Base-by-base conservation (phyloP, 2,329 filamentous ascomycete genomes). In the Acephala macrosclerotiorum region DNA sequence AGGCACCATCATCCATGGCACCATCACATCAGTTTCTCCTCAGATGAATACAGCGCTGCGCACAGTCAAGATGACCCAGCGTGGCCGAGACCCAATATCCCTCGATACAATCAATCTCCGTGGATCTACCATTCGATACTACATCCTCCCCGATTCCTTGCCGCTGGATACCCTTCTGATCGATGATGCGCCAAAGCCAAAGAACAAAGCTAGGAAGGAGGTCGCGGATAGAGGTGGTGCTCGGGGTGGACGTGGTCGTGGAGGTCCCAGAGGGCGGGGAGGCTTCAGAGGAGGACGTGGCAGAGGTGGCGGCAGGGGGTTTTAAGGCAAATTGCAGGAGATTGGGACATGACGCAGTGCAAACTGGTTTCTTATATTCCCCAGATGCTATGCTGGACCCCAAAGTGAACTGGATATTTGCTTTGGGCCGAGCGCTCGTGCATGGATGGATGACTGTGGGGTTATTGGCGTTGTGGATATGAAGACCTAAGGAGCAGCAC, bases 181-280 rank as follows among this genome's bases (percentile, higher is more conserved):
- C 73, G 96, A 99, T 79, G 96, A 99, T 81, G 89, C 93, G 75
- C 94, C 95, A 60, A 99, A 99, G 85, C 95, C 96, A 68, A 98
- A 98, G 91, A 99, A 99, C 84, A 99, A 99, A 89, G 95, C 96
- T 29, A 89, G 95, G 77, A 99, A 99, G 86, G 96, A 98, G 82
- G 86, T 80, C 57, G 86, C 87, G 53, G 85, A 84, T 53, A 83
- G 84, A 11, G 80, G 81, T 33, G 79, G 82, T 55, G 77, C 81
- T 22, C 73, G 81, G 55, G 78, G 82, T 26, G 77, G 83, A 42
- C 75, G 84, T 22, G 79, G 84, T 42, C 78, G 84, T 51, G 78
- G 83, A 33, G 79, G 77, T 20, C 67, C 76, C 47, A 79, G 81
- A 69, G 78, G 81, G 67, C 78, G 85, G 38, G 83, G 88, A 66